Evolutionary conservation across 345 rosid species (phyloP).

Genomic region (Litchi chinensis): DNA sequence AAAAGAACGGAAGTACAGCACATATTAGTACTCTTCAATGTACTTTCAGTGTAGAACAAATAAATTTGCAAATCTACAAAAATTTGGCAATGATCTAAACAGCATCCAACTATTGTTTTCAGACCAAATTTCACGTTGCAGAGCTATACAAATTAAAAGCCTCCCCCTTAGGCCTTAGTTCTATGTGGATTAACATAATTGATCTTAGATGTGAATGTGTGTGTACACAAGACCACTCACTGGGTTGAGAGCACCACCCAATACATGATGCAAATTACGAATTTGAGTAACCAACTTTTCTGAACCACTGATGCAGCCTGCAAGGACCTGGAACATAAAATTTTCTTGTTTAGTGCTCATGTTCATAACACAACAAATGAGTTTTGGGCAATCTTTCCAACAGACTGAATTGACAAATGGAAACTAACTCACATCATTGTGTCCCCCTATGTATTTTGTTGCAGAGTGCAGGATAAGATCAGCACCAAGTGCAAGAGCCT

Average conservation of each 20-base stretch:
- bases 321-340: conserved; percentile 72
- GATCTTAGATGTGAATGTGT: background rate
- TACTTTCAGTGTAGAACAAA: conserved; percentile 6
- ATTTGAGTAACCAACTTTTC: conserved; percentile 65
- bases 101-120: background rate
- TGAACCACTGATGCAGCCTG: conserved; percentile 91
- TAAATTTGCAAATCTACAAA: background rate
- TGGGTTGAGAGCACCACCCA: conserved; percentile 95
- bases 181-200: background rate
- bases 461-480: conserved; percentile 94
- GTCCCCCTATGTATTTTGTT: conserved; percentile 93
- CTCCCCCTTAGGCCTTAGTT: conserved; percentile 2
- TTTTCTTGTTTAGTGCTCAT: conserved; percentile 7
- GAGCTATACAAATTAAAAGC: conserved; percentile 4
- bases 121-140: conserved; percentile 10
- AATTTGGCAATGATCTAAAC: background rate
- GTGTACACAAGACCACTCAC: conserved; percentile 43
- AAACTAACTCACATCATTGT: conserved; percentile 75
- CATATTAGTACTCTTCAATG: conserved; percentile 3
- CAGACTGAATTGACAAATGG: conserved; percentile 10
- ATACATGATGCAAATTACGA: conserved; percentile 87
- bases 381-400: background rate
- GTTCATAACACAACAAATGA: background rate
- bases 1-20: conserved; percentile 12
- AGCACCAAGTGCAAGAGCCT: conserved; percentile 93